phyloP scores from a whole-genome alignment of 2,329 filamentous ascomycete species.

The Penicillium freii region DNA sequence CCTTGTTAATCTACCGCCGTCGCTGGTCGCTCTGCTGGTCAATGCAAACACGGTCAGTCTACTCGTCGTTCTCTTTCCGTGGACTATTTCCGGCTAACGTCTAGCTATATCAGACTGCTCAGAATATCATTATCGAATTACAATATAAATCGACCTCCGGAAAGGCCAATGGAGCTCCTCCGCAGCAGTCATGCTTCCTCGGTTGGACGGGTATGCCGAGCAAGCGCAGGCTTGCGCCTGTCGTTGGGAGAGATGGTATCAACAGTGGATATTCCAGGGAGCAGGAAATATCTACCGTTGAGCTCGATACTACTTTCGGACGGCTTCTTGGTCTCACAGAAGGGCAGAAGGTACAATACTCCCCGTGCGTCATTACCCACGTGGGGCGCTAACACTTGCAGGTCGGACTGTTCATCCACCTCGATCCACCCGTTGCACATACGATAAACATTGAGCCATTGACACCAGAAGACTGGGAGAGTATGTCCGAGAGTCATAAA shows the following conservation, averaged over 20 bases:
- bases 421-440: constrained; percentile 86
- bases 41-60: constrained; percentile 81
- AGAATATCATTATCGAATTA: constrained; percentile 95
- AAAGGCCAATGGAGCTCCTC: constrained; percentile 49
- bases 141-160: constrained; percentile 65
- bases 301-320: constrained; percentile 84
- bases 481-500: constrained; percentile 40
- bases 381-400: constrained; percentile 43
- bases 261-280: constrained; percentile 63
- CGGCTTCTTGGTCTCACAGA: constrained; percentile 73
- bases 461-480: constrained; percentile 96
- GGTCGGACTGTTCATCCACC: constrained; percentile 67
- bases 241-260: constrained; percentile 72
- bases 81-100: constrained; percentile 18
- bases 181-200: constrained; percentile 72
- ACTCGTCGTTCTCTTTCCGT: constrained; percentile 1
- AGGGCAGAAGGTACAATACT: constrained; percentile 67
- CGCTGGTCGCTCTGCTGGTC: constrained; percentile 78
- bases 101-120: constrained; percentile 62
- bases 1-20: constrained; percentile 84
- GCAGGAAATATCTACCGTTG: constrained; percentile 73
- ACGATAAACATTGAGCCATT: constrained; percentile 96
- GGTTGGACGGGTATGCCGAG: constrained; percentile 99
- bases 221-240: constrained; percentile 72
- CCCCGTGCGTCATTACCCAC: not conserved